Evolutionary conservation across 2,329 filamentous ascomycete species (phyloP).

Genomic region (Sclerotiophoma versabilis): DNA sequence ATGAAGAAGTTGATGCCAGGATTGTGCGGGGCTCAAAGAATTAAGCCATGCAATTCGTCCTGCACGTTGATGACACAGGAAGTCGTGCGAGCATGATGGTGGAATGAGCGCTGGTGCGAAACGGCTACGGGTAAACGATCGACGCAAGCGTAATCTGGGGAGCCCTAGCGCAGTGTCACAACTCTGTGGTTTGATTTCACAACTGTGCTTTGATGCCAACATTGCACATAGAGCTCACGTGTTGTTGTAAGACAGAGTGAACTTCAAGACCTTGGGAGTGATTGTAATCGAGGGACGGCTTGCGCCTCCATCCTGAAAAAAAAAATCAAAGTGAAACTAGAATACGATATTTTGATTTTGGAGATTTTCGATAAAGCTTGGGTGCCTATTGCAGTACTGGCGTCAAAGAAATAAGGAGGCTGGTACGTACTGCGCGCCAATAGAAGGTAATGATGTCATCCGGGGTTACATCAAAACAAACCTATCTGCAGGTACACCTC

Average conservation of each 20-base stretch:
- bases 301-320: no score
- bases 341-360: not conserved
- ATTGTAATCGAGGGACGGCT: not conserved
- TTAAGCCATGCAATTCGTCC: no score
- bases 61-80: no score
- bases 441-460: conserved; percentile 31
- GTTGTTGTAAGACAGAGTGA: not conserved
- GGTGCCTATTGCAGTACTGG: conserved; percentile 8
- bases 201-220: no score
- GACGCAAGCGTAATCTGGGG: not conserved
- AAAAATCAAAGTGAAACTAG: not conserved
- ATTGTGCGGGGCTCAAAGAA: no score
- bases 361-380: conserved; percentile 7
- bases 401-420: conserved; percentile 7
- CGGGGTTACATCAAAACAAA: conserved; percentile 24
- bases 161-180: not conserved
- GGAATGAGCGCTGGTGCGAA: no score
- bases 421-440: conserved; percentile 17
- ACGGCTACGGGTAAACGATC: no score
- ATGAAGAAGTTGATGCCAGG: no score
- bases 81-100: no score
- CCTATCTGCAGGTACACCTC: conserved; percentile 20
- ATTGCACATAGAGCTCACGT: no score
- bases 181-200: no score
- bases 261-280: no score